phyloP scores from a whole-genome alignment of 192 early-diverging fungal genomes.

The Coemansia sp. region DNA sequence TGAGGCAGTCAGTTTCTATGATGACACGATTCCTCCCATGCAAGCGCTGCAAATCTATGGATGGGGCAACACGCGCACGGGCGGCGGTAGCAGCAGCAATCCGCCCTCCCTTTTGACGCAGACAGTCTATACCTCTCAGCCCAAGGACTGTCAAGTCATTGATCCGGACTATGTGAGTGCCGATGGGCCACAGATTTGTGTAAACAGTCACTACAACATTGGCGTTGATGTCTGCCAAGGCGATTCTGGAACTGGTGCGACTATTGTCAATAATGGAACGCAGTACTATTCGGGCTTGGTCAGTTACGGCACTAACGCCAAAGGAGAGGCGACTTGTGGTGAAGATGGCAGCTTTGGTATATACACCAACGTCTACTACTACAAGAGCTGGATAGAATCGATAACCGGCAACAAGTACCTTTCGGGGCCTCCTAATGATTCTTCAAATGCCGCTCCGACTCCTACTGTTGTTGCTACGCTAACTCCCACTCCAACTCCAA shows the following conservation, averaged over 20 bases:
- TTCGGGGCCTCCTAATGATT: not conserved
- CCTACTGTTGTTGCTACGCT: slow-evolving; percentile 3
- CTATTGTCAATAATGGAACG: slow-evolving; percentile 12
- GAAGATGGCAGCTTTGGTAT: slow-evolving; percentile 51
- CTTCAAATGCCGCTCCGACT: not conserved
- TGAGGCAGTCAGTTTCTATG: slow-evolving; percentile 26
- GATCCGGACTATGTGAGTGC: slow-evolving; percentile 27
- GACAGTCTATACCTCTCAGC: slow-evolving; percentile 32
- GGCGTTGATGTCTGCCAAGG: slow-evolving; percentile 51
- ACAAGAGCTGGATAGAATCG: slow-evolving; percentile 34
- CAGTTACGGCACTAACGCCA: slow-evolving; percentile 38
- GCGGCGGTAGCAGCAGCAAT: slow-evolving; percentile 16
- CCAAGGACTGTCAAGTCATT: slow-evolving; percentile 41
- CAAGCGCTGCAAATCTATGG: slow-evolving; percentile 37
- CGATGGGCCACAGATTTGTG: slow-evolving; percentile 39
- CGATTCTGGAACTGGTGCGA: slow-evolving; percentile 44
- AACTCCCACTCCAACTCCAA: not conserved
- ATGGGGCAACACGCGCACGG: slow-evolving; percentile 39
- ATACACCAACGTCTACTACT: slow-evolving; percentile 37
- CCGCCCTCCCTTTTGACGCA: slow-evolving; percentile 24
- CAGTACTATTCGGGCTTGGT: slow-evolving; percentile 46
- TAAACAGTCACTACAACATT: slow-evolving; percentile 38
- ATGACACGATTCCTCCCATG: slow-evolving; percentile 19
- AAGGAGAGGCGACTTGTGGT: slow-evolving; percentile 35
- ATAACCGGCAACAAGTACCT: slow-evolving; percentile 13